These are phyloP conservation scores for Gentiana dahurica DNA, from an alignment of 257 asterid genomes.

Conservation along the genomic window DNA sequence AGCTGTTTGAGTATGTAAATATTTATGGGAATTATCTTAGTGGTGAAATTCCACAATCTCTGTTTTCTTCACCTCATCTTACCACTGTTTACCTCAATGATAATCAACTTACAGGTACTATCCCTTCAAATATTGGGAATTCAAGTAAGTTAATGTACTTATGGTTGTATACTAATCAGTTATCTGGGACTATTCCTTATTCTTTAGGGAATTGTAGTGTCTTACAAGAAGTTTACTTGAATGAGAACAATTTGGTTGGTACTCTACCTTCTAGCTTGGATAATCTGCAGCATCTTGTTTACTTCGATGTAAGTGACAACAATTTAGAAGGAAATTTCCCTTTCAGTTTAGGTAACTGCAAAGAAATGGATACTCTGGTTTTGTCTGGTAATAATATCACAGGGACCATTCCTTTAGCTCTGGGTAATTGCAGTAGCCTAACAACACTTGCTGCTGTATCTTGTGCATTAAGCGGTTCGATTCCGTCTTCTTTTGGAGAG, in stretches of 20 bases:
- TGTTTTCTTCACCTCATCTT: constrained; percentile 39
- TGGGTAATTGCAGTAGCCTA: constrained; percentile 51
- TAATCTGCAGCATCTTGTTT: constrained; percentile 36
- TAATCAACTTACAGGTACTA: constrained; percentile 52
- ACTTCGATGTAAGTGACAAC: constrained; percentile 38
- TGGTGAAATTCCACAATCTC: constrained; percentile 38
- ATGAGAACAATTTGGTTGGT: constrained; percentile 38
- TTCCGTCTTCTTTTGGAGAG: constrained; percentile 48
- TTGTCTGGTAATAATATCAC: constrained; percentile 40
- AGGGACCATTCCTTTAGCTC: constrained; percentile 40
- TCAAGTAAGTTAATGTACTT: constrained; percentile 24
- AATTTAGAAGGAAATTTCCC: constrained; percentile 42
- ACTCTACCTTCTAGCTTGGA: constrained; percentile 40
- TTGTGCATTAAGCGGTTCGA: constrained; percentile 38
- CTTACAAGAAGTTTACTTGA: constrained; percentile 38
- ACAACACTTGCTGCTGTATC: constrained; percentile 29
- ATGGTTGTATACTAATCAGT: constrained; percentile 28
- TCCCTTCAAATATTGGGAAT: constrained; percentile 44
- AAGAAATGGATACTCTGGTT: constrained; percentile 23
- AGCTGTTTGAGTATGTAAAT: constrained; percentile 22
- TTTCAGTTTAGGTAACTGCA: constrained; percentile 30
- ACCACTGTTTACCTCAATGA: constrained; percentile 22
- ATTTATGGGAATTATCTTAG: constrained; percentile 33
- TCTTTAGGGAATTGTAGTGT: constrained; percentile 51
- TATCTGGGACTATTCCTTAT: constrained; percentile 50